Evolutionary conservation across 306 rosid species (phyloP).

Genomic region (Herpetospermum pedunculosum): DNA sequence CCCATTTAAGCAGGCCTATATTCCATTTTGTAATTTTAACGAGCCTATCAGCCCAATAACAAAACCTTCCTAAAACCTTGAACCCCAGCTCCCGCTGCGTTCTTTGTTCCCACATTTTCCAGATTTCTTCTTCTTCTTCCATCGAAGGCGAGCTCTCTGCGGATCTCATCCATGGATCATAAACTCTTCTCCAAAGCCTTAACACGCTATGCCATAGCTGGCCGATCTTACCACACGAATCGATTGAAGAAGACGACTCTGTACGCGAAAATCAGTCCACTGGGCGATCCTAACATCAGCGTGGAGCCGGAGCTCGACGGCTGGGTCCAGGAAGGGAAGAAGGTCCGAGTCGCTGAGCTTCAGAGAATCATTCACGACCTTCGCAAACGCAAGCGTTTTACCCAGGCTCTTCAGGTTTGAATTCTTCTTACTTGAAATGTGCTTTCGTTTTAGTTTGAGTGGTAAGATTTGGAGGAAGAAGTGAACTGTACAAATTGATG

Average conservation of each 20-base stretch:
- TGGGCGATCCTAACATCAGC: conserved; percentile 38
- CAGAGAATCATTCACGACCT: conserved; percentile 71
- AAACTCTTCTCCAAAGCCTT: conserved; percentile 31
- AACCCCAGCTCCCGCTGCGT: neutral
- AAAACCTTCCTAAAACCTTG: conserved; percentile 2
- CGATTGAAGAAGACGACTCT: conserved; percentile 39
- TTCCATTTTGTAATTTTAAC: neutral
- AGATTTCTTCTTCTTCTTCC: neutral
- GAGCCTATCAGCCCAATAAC: neutral
- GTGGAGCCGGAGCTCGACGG: conserved; percentile 52
- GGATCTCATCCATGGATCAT: conserved; percentile 29
- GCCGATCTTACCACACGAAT: conserved; percentile 54
- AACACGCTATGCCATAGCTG: conserved; percentile 12
- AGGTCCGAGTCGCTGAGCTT: conserved; percentile 51
- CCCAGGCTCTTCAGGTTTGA: conserved; percentile 63
- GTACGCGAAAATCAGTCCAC: conserved; percentile 60
- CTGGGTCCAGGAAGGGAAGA: conserved; percentile 67
- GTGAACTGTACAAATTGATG: neutral
- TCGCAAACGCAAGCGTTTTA: conserved; percentile 63
- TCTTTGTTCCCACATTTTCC: neutral
- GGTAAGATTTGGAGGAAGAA: neutral
- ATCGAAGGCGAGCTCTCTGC: neutral
- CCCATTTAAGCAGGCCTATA: neutral
- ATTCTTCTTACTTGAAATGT: neutral
- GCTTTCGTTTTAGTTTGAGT: neutral